Evolutionary conservation across 2,329 filamentous ascomycete species (phyloP).

Genomic region (Exophiala phaeomuriformis): DNA sequence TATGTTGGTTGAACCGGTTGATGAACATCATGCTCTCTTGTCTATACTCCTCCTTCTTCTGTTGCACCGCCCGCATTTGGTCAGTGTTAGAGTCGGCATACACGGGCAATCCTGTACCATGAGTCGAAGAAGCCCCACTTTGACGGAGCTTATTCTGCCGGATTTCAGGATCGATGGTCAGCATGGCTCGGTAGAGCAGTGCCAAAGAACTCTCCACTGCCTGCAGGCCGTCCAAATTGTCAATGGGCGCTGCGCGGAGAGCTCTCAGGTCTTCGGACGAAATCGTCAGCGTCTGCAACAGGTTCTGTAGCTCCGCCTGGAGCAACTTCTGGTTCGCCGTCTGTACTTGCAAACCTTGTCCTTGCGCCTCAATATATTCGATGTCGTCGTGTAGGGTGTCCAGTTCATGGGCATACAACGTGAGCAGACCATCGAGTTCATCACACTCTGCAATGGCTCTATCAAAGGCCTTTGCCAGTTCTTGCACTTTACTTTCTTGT

Average conservation of each 20-base stretch:
- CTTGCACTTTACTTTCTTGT: constrained; percentile 81
- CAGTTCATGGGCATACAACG: constrained; percentile 88
- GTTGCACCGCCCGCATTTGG: constrained; percentile 86
- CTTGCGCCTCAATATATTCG: constrained; percentile 93
- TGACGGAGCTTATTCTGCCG: constrained; percentile 48
- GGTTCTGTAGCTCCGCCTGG: constrained; percentile 76
- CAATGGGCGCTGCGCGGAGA: constrained; percentile 65
- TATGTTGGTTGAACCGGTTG: constrained; percentile 69
- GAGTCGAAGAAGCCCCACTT: constrained; percentile 37
- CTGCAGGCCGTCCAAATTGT: constrained; percentile 61
- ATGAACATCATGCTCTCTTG: constrained; percentile 70
- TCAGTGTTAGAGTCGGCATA: constrained; percentile 67
- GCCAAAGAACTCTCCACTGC: constrained; percentile 72
- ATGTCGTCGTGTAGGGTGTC: constrained; percentile 96
- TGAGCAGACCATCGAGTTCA: constrained; percentile 87
- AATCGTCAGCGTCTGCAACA: constrained; percentile 89
- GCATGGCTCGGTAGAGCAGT: constrained; percentile 82
- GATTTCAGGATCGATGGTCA: constrained; percentile 81
- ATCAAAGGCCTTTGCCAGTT: constrained; percentile 79
- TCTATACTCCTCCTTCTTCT: constrained; percentile 86
- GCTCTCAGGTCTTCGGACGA: constrained; percentile 67
- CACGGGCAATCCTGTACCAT: constrained; percentile 41
- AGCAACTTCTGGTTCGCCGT: constrained; percentile 93
- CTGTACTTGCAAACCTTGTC: constrained; percentile 92
- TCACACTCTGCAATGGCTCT: constrained; percentile 91